Percentiles rank a stretch among this genome's conserved stretches.
These are phyloP conservation scores for Nelumbo lutea DNA, from an alignment of 164 flowering plant species.

Conservation along the genomic window DNA sequence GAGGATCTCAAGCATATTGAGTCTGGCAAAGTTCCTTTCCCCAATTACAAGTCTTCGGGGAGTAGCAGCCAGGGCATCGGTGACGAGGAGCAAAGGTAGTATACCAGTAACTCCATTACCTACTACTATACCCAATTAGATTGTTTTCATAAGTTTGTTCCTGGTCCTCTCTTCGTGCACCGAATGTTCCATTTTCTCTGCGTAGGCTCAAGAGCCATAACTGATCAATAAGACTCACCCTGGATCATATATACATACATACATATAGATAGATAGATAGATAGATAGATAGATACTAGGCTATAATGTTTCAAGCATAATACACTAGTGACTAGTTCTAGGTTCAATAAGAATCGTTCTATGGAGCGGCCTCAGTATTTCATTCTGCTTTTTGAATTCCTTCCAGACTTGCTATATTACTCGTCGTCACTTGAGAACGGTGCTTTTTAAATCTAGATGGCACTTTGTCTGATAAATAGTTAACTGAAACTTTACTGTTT, in stretches of 20 bases:
- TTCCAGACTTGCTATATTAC: neutral
- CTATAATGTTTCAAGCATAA: neutral
- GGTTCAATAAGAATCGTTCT: neutral
- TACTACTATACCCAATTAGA: neutral
- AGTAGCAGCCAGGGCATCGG: neutral
- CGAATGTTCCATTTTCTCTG: neutral
- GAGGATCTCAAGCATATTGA: constrained; percentile 36
- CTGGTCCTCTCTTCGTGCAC: neutral
- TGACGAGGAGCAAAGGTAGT: constrained; percentile 13
- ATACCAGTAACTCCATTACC: neutral
- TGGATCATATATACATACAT: neutral
- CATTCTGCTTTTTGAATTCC: neutral
- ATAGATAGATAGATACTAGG: neutral
- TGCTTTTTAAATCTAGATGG: neutral
- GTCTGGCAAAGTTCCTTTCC: constrained; percentile 32
- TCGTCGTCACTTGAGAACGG: neutral
- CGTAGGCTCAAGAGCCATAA: neutral
- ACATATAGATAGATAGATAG: too few species aligned
- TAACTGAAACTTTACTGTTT: neutral
- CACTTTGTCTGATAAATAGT: neutral
- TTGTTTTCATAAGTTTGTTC: neutral
- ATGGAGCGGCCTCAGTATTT: neutral
- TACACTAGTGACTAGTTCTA: neutral
- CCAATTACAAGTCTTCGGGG: constrained; percentile 19
- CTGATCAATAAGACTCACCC: neutral